Evolutionary conservation across 2,329 filamentous ascomycete genomes (phyloP).

Genomic region (Venturia oleaginea): DNA sequence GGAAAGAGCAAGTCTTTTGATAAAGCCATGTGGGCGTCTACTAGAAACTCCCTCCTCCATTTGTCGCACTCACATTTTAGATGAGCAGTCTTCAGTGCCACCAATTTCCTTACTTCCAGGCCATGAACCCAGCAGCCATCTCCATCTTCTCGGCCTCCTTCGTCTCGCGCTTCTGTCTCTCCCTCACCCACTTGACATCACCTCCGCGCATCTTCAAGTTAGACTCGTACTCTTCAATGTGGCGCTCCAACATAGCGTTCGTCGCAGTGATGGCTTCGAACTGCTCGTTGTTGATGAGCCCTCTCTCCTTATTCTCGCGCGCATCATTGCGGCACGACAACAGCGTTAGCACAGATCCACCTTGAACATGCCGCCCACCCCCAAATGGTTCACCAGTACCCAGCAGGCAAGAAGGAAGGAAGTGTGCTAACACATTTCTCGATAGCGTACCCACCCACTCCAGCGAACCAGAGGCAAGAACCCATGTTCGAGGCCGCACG

Average conservation of each 20-base stretch:
- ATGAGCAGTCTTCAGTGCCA: not conserved
- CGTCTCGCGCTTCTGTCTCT: not conserved
- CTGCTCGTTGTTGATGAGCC: not conserved
- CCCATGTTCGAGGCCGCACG: not conserved
- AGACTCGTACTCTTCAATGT: not conserved
- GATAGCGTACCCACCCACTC: not conserved
- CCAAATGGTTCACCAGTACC: not conserved
- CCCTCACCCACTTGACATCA: not conserved
- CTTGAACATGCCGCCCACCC: not conserved
- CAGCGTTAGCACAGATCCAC: not conserved
- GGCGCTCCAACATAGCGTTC: not conserved
- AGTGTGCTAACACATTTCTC: not conserved
- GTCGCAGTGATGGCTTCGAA: not conserved
- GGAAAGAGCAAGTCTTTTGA: not conserved
- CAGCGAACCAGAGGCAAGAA: not conserved
- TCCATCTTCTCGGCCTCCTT: not conserved
- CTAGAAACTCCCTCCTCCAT: not conserved
- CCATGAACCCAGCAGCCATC: not conserved
- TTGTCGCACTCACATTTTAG: not conserved
- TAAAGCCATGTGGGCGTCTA: not conserved
- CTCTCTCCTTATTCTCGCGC: not conserved
- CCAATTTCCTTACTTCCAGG: not conserved
- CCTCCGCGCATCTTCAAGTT: not conserved
- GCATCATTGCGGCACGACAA: not conserved
- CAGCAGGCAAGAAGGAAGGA: not conserved